Evolutionary conservation across 345 rosid genomes (phyloP), one percentile per base, ranked within the genome.

Genomic region (Hibiscus trionum): DNA sequence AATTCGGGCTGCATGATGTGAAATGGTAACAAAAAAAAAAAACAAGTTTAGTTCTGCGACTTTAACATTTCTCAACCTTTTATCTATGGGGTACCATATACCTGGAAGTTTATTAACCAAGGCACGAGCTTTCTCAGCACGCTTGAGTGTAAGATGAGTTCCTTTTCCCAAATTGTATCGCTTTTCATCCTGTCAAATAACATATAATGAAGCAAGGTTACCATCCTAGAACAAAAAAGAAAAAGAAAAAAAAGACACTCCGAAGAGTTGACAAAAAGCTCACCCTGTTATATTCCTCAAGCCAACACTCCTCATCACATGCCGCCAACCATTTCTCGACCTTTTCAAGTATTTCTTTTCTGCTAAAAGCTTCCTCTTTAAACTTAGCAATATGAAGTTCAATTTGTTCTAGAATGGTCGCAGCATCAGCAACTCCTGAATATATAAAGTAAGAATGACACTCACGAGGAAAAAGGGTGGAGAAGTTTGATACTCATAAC

Each of bases 281-380:
- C 61, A 96, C 99, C 89, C 93, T 88, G 79, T 93, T 93, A 72
- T 96, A 93, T 80, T 96, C 98, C 77, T 96, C 99, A 60, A 96
- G 99, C 99, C 99, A 96, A 27, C 89, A 82, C 77, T 96, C 99
- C 78, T 96, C 98, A 27, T 96, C 98, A 63, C 99, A 91, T 26
- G 98, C 97, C 61, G 77, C 82, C 80, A 87, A 75, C 99, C 99
- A 96, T 83, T 91, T 96, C 83, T 96, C 99, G 7, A 93, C 88
- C 85, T 80, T 93, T 73, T 96, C 99, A 50, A 96, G 97, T 69
- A 96, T 80, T 65, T 96, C 99, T 69, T 91, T 93, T 77, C 98
- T 78, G 86, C 91, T 82, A 72, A 93, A 82, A 67, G 98, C 65
- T 15, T 50, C 56, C 56, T 50, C 56, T 50, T 50, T 50, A 50